These are phyloP conservation scores for Aspergillus egyptiacus DNA, from an alignment of 495 filamentous ascomycete species.

Conservation along the genomic window DNA sequence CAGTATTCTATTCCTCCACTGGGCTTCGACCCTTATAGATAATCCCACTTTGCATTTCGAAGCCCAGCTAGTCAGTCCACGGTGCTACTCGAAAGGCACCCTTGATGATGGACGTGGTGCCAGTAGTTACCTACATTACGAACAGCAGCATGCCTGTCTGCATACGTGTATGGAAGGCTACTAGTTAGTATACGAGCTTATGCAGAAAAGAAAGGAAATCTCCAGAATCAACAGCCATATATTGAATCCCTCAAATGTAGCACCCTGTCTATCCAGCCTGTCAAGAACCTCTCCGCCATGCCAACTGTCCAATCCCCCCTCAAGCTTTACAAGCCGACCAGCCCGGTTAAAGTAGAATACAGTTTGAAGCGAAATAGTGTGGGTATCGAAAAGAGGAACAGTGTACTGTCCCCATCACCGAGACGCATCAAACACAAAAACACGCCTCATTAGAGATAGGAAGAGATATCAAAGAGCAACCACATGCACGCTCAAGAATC, in stretches of 20 bases:
- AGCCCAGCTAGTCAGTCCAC: too few species aligned
- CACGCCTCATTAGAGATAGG: constrained; percentile 25
- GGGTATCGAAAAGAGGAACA: constrained; percentile 8
- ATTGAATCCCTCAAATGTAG: background rate
- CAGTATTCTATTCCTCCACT: too few species aligned
- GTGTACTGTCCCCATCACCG: constrained; percentile 6
- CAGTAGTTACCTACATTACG: too few species aligned
- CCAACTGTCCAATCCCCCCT: constrained; percentile 17
- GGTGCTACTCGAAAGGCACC: too few species aligned
- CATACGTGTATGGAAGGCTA: too few species aligned
- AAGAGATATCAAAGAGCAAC: constrained; percentile 25
- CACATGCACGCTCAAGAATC: constrained; percentile 42
- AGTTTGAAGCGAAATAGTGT: constrained; percentile 23
- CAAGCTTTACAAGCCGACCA: constrained; percentile 17
- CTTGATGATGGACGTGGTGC: too few species aligned
- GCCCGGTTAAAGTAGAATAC: constrained; percentile 21
- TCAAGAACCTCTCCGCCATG: constrained; percentile 6
- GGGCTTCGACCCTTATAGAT: too few species aligned
- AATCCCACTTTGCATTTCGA: too few species aligned
- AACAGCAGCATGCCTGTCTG: too few species aligned
- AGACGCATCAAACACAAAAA: constrained; percentile 11
- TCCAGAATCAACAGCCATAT: background rate
- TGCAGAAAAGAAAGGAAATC: too few species aligned
- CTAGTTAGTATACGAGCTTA: too few species aligned
- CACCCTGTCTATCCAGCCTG: background rate